Conservation (phyloP, 2,329 filamentous ascomycete species). For the Neocatenulostroma microsporum region DNA sequence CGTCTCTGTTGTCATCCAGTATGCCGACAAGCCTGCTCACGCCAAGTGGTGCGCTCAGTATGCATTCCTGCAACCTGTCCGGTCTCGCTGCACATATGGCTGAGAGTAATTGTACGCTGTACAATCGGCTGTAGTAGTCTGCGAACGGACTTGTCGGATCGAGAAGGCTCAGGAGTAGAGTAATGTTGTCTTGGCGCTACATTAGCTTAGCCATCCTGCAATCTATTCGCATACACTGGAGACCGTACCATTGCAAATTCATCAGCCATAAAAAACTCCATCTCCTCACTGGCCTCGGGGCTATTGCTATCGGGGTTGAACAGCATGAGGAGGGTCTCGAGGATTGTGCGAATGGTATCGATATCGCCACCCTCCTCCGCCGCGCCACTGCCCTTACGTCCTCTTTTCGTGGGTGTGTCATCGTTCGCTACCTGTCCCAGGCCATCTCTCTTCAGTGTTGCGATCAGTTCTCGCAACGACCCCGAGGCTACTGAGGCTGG, state of each 20-base stretch:
- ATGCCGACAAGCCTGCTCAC: conserved; percentile 77
- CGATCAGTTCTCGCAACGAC: conserved; percentile 80
- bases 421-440: conserved; percentile 20
- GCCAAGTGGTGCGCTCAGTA: conserved; percentile 79
- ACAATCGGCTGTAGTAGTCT: conserved; percentile 60
- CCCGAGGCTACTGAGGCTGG: conserved; percentile 93
- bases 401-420: no score
- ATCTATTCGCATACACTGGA: conserved; percentile 14
- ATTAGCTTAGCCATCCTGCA: conserved; percentile 48
- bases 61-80: conserved; percentile 88
- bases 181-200: conserved; percentile 89
- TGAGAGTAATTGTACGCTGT: conserved; percentile 80
- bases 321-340: conserved; percentile 92
- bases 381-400: no score
- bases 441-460: conserved; percentile 69
- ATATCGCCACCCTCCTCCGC: conserved; percentile 55
- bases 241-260: conserved; percentile 81
- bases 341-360: conserved; percentile 87
- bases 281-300: conserved; percentile 89
- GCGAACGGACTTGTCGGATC: conserved; percentile 77
- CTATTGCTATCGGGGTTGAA: conserved; percentile 63
- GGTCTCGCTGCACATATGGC: conserved; percentile 79
- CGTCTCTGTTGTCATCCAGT: conserved; percentile 78
- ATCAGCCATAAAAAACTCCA: conserved; percentile 90
- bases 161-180: conserved; percentile 77